phyloP scores from a whole-genome alignment of 2,329 filamentous ascomycete genomes.

The Aspergillus chevalieri region DNA sequence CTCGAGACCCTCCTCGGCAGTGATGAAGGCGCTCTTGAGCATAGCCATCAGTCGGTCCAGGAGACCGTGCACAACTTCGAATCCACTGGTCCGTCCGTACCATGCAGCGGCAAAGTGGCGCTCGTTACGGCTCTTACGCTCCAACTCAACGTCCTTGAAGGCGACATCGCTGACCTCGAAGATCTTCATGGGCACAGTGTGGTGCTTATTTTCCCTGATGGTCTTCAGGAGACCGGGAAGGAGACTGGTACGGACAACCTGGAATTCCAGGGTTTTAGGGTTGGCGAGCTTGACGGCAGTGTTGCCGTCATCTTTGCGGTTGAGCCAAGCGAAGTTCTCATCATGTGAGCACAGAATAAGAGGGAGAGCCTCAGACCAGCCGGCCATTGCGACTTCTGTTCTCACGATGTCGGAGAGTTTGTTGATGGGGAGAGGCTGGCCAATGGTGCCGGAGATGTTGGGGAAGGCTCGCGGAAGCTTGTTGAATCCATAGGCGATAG shows the following conservation, averaged over 20 bases:
- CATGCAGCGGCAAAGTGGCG: constrained; percentile 92
- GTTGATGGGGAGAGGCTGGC: constrained; percentile 82
- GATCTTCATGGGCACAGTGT: constrained; percentile 81
- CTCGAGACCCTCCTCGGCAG: constrained; percentile 64
- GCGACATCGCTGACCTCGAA: constrained; percentile 89
- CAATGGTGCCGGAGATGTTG: constrained; percentile 78
- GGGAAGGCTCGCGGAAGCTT: constrained; percentile 82
- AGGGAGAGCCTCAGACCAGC: constrained; percentile 94
- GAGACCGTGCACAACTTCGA: constrained; percentile 91
- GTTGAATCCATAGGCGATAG: constrained; percentile 97
- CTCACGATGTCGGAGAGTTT: constrained; percentile 91
- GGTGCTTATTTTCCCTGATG: constrained; percentile 85
- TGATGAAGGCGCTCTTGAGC: constrained; percentile 77
- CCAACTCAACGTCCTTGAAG: constrained; percentile 74
- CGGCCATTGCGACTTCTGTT: constrained; percentile 81
- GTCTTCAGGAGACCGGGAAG: constrained; percentile 88
- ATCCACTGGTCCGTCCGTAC: constrained; percentile 90
- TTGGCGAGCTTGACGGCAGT: constrained; percentile 82
- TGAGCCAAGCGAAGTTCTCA: constrained; percentile 95
- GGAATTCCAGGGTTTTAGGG: constrained; percentile 88
- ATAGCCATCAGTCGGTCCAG: constrained; percentile 88
- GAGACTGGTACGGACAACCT: constrained; percentile 81
- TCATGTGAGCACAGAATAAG: constrained; percentile 95
- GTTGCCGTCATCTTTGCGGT: constrained; percentile 78
- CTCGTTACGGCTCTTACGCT: constrained; percentile 87